Conservation (phyloP, 1,284 basidiomycete species). For the Amylostereum areolatum region DNA sequence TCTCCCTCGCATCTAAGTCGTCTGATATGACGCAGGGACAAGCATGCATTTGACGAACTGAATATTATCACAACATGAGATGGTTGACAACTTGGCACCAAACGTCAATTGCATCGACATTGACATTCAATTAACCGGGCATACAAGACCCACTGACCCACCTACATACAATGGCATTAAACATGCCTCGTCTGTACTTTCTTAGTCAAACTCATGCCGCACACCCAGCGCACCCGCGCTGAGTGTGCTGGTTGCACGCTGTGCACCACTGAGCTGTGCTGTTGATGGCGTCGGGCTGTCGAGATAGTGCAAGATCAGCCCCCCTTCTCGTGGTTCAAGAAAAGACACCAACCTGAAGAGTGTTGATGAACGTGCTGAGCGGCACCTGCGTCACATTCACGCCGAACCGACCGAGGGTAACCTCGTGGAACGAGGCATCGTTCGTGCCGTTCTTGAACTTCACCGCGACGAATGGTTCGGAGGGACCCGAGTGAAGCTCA, state of each 20-base stretch:
- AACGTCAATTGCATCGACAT: no score
- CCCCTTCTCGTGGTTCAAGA: not conserved
- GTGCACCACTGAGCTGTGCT: constrained; percentile 31
- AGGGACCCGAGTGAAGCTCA: constrained; percentile 28
- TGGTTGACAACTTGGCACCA: no score
- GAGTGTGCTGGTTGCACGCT: constrained; percentile 16
- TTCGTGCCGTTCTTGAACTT: constrained; percentile 48
- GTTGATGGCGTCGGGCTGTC: constrained; percentile 24
- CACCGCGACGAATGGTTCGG: constrained; percentile 25
- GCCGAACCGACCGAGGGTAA: constrained; percentile 10
- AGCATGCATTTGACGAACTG: no score
- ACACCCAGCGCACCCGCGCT: not conserved
- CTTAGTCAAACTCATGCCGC: not conserved
- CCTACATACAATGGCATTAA: no score
- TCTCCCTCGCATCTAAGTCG: no score
- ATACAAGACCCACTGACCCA: no score
- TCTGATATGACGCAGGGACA: no score
- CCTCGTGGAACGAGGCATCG: constrained; percentile 17
- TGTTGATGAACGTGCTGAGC: constrained; percentile 25
- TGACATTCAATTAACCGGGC: no score
- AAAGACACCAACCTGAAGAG: constrained; percentile 23
- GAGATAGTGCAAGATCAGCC: not conserved
- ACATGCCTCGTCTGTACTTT: not conserved
- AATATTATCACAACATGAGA: no score
- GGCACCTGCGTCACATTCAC: constrained; percentile 17